Evolutionary conservation across 192 early-diverging fungal genomes (phyloP).

Genomic region (Entomortierella beljakovae): DNA sequence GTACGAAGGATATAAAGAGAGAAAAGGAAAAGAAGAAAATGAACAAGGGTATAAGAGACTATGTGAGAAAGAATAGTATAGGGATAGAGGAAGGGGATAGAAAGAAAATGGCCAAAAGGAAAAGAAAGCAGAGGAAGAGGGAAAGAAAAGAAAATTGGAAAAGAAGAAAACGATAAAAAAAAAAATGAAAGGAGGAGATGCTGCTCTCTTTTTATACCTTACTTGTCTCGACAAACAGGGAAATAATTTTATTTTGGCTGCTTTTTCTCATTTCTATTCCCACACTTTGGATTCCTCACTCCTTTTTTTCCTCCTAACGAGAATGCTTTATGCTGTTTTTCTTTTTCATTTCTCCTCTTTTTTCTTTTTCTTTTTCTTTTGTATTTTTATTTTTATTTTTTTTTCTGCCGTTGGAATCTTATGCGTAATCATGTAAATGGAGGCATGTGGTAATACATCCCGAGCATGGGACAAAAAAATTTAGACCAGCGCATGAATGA

Average conservation of each 20-base stretch:
- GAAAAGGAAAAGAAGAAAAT: background rate
- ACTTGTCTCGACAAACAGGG: background rate
- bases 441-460: background rate
- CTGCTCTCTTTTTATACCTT: constrained; percentile 7
- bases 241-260: background rate
- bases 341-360: background rate
- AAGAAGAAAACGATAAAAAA: background rate
- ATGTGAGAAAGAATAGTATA: background rate
- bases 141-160: background rate
- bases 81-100: background rate
- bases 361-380: background rate
- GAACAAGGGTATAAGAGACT: background rate
- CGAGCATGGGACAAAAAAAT: background rate
- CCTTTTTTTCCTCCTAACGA: background rate
- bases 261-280: background rate
- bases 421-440: background rate
- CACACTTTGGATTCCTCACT: background rate
- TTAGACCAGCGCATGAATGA: too few relatives aligned
- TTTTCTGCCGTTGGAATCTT: too few relatives aligned
- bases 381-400: background rate
- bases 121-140: background rate
- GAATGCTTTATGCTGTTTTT: background rate
- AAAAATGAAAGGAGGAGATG: background rate
- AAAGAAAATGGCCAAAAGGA: background rate
- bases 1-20: background rate